Percentiles rank a stretch among this genome's conserved stretches.
phyloP scores from a whole-genome alignment of 2,329 filamentous ascomycete genomes.

The Tolypocladium ophioglossoides region DNA sequence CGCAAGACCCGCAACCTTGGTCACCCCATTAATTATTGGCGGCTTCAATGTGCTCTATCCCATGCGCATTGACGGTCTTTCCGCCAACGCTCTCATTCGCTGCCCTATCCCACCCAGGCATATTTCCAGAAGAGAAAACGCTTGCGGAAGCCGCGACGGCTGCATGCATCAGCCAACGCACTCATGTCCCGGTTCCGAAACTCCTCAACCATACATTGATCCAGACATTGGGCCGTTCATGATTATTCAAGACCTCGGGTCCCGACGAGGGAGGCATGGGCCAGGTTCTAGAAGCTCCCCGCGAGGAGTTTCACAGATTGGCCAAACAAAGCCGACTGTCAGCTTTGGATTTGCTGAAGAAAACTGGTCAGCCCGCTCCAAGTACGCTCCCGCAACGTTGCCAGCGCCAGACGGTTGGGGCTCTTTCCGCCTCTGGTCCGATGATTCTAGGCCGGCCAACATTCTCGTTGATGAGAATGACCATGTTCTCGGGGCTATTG shows the following conservation, averaged over 20 bases:
- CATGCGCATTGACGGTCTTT: constrained; percentile 7
- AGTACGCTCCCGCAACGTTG: not conserved
- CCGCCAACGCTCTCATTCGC: constrained; percentile 9
- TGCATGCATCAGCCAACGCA: constrained; percentile 7
- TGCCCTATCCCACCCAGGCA: constrained; percentile 11
- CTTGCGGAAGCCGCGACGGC: constrained; percentile 12
- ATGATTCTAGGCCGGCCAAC: constrained; percentile 22
- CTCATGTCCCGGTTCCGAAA: constrained; percentile 13
- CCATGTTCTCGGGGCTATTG: constrained; percentile 18
- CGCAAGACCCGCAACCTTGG: constrained; percentile 7
- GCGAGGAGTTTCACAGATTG: constrained; percentile 21
- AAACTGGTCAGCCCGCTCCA: constrained; percentile 16
- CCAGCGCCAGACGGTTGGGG: constrained; percentile 10
- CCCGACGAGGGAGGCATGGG: constrained; percentile 10
- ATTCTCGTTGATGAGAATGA: constrained; percentile 18
- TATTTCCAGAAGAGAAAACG: constrained; percentile 13
- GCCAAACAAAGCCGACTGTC: constrained; percentile 15
- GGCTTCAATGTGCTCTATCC: constrained; percentile 18
- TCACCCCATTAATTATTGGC: constrained; percentile 13
- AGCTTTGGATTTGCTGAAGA: constrained; percentile 17
- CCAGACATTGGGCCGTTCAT: constrained; percentile 11
- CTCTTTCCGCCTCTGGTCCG: constrained; percentile 18
- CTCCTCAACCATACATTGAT: constrained; percentile 10
- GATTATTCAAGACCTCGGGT: constrained; percentile 10
- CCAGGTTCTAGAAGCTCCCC: constrained; percentile 9